Evolutionary conservation across 2,329 filamentous ascomycete species (phyloP).

Genomic region (Talaromyces sp.): DNA sequence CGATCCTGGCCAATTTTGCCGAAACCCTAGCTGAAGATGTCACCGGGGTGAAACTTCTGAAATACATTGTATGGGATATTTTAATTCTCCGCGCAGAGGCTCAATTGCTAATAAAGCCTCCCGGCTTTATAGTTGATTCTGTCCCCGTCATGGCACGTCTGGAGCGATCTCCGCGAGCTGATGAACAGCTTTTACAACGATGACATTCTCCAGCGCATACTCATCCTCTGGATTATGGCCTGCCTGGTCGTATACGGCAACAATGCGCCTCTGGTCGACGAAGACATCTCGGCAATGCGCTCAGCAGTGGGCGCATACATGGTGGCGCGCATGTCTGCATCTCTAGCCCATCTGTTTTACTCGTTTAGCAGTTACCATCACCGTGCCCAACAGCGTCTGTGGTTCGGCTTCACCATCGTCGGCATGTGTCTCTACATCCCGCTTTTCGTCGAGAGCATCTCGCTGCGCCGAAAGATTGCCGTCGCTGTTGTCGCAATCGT

Average conservation of each 20-base stretch:
- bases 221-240: constrained; percentile 49
- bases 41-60: constrained; percentile 38
- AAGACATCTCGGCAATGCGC: constrained; percentile 41
- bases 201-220: constrained; percentile 42
- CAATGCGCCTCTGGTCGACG: constrained; percentile 41
- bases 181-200: constrained; percentile 51
- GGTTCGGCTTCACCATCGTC: constrained; percentile 38
- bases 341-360: constrained; percentile 34
- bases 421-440: constrained; percentile 40
- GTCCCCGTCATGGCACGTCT: constrained; percentile 46
- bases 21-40: constrained; percentile 44
- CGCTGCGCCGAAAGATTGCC: constrained; percentile 37
- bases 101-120: neutral
- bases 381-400: constrained; percentile 40
- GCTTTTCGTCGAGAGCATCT: constrained; percentile 39
- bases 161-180: constrained; percentile 45
- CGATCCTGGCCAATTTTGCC: constrained; percentile 47
- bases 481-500: constrained; percentile 39
- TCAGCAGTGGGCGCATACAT: constrained; percentile 44
- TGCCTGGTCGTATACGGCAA: constrained; percentile 45
- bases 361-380: constrained; percentile 46
- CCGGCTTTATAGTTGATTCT: constrained; percentile 43
- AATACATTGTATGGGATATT: constrained; percentile 33
- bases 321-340: constrained; percentile 38
- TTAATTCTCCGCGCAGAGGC: neutral